These are phyloP conservation scores for Ustilago bromivora DNA, from an alignment of 1,284 basidiomycete genomes.

Conservation along the genomic window DNA sequence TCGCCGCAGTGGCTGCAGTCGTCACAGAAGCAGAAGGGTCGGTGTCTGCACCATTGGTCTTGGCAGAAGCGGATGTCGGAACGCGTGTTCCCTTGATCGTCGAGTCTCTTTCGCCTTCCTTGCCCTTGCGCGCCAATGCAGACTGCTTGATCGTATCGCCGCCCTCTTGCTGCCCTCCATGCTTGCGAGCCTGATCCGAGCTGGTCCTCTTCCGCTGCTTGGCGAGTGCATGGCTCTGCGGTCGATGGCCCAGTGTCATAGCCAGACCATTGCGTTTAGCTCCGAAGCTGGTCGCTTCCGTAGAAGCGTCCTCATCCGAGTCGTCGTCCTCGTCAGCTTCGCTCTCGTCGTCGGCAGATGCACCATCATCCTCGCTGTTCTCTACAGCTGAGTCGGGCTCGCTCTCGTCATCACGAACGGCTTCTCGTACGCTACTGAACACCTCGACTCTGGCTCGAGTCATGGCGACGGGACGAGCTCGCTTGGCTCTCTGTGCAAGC, in stretches of 20 bases:
- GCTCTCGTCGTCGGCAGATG: slow-evolving; percentile 51
- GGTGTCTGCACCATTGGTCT: background rate
- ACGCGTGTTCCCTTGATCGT: slow-evolving; percentile 23
- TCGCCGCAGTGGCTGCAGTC: slow-evolving; percentile 17
- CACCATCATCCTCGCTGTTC: slow-evolving; percentile 49
- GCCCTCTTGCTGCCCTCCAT: background rate
- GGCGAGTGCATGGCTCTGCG: slow-evolving; percentile 4
- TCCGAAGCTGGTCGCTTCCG: slow-evolving; percentile 20
- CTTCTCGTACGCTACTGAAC: slow-evolving; percentile 90
- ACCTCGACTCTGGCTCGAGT: slow-evolving; percentile 90
- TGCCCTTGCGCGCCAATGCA: slow-evolving; percentile 17
- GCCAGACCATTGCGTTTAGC: slow-evolving; percentile 13
- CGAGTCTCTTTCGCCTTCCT: slow-evolving; percentile 29
- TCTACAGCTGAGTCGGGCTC: slow-evolving; percentile 45
- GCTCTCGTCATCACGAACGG: slow-evolving; percentile 81
- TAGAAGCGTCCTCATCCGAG: slow-evolving; percentile 40
- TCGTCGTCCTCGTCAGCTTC: slow-evolving; percentile 53
- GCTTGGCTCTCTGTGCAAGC: slow-evolving; percentile 62
- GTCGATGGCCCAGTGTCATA: slow-evolving; percentile 4
- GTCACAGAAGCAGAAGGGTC: slow-evolving; percentile 18
- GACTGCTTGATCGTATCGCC: slow-evolving; percentile 20
- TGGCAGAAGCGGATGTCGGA: background rate
- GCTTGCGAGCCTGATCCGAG: slow-evolving; percentile 8
- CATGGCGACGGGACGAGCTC: slow-evolving; percentile 91
- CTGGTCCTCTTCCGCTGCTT: slow-evolving; percentile 15